Evolutionary conservation across 306 rosid species (phyloP).

Genomic region (Vicia villosa): DNA sequence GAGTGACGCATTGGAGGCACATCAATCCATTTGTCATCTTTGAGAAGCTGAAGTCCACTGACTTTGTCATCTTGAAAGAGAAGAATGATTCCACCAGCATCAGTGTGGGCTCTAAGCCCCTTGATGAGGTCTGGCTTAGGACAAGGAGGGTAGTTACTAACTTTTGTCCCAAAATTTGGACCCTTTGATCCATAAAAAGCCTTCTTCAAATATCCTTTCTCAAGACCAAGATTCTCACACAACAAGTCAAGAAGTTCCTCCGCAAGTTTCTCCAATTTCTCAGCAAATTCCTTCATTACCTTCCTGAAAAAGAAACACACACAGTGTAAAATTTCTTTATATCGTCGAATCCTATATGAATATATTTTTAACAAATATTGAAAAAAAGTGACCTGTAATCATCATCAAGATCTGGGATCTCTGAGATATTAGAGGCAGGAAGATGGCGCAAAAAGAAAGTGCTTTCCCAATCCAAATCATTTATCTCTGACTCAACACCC

Average conservation of each 20-base stretch:
- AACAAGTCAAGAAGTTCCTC: constrained; percentile 76
- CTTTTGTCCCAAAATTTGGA: constrained; percentile 90
- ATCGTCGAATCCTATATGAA: neutral
- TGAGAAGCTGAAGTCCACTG: constrained; percentile 95
- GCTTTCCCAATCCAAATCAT: constrained; percentile 93
- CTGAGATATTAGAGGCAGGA: constrained; percentile 71
- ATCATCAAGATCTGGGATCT: constrained; percentile 66
- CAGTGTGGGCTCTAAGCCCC: constrained; percentile 96
- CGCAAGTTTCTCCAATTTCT: constrained; percentile 71
- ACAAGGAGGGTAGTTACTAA: constrained; percentile 94
- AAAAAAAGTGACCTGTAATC: constrained; percentile 55
- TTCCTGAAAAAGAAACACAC: constrained; percentile 44
- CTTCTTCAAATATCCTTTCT: constrained; percentile 80
- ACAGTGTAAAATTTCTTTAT: neutral
- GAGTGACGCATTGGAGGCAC: constrained; percentile 98
- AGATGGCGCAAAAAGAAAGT: constrained; percentile 90
- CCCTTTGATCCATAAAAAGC: constrained; percentile 82
- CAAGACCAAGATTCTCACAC: constrained; percentile 90
- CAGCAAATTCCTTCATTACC: constrained; percentile 75
- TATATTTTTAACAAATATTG: neutral
- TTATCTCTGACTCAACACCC: constrained; percentile 56
- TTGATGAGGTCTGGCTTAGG: constrained; percentile 91
- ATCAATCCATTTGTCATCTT: constrained; percentile 82
- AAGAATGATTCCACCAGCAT: constrained; percentile 93
- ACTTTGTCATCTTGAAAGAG: constrained; percentile 97